These are phyloP conservation scores for Cercophora samala DNA, from an alignment of 495 filamentous ascomycete species.

Conservation along the genomic window DNA sequence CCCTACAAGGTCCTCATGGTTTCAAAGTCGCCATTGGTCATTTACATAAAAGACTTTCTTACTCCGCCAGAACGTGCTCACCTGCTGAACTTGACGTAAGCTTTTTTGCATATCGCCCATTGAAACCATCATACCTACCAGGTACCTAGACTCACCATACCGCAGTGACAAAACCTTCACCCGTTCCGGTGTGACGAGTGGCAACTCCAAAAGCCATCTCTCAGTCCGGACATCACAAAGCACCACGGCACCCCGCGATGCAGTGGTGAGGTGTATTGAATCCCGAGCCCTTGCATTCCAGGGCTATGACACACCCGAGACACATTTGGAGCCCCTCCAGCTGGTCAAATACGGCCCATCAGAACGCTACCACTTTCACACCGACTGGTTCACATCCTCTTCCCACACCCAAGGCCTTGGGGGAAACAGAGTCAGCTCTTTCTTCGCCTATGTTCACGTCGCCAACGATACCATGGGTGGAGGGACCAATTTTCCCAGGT, in stretches of 20 bases:
- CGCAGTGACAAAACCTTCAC: constrained; percentile 39
- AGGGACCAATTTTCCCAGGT: constrained; percentile 54
- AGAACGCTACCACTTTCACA: constrained; percentile 53
- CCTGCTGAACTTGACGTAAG: constrained; percentile 40
- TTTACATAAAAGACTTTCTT: constrained; percentile 53
- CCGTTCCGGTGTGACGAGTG: constrained; percentile 37
- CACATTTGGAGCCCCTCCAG: constrained; percentile 52
- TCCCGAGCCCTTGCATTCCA: constrained; percentile 66
- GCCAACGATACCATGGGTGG: constrained; percentile 51
- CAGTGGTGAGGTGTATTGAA: constrained; percentile 64
- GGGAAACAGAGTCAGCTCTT: constrained; percentile 50
- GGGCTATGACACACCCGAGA: constrained; percentile 50
- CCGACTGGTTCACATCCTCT: constrained; percentile 53
- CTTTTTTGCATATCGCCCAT: neutral
- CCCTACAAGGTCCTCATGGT: constrained; percentile 51
- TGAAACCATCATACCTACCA: neutral
- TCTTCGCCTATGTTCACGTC: constrained; percentile 55
- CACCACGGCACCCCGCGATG: constrained; percentile 49
- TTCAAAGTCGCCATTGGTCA: constrained; percentile 52
- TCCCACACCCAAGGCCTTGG: constrained; percentile 38
- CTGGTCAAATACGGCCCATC: constrained; percentile 50
- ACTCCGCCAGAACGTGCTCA: constrained; percentile 42
- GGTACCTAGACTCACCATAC: constrained; percentile 21
- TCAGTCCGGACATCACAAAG: constrained; percentile 45
- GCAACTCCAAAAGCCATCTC: constrained; percentile 29